Evolutionary conservation across 495 filamentous ascomycete species (phyloP), one percentile per base, ranked within the genome.

Genomic region (Cryomyces antarcticus): DNA sequence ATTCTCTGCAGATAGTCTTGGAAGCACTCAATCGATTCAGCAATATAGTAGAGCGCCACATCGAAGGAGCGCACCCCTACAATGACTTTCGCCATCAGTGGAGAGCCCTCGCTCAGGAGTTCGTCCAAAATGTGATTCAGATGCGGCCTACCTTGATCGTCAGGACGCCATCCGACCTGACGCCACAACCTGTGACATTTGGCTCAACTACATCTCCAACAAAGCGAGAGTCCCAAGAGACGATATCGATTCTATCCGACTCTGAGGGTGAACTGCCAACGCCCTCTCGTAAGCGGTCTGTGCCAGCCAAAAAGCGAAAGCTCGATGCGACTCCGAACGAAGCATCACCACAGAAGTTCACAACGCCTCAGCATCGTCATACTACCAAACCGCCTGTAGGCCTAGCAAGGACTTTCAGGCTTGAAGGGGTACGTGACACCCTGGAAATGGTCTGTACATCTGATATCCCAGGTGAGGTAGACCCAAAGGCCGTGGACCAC

Each of bases 391-490:
- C 27, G 40, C 30, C 10, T 39, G 10, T 28, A 39, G 38, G 27
- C 42, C 10, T 28, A 42, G 13, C 37, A 37, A 31, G 30, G 27
- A 55, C 29, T 10, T 56, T 50, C 49, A 53, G 46, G 11, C 43
- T 61, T 6, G 52, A 53, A 9, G 43, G 55, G 4, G 47, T 65
- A n/a, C 45, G 46, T 6, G 39, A 63, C 27, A 50, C 51, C 12
- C 61, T 60, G 7, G 53, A 57, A 3, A 40, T 44, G 10, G 49
- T 54, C 4, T 53, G 52, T 1, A 48, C 35, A 17, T 57, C 58
- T 24, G 53, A 49, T 5, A 46, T 62, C 3, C 60, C 62, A 4
- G 52, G 47, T 5, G 49, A 60, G 33, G 42, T 62, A n/a, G 52
- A 60, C 36, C 47, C 58, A 11, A 55, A 50, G 7, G 59, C 59